phyloP scores from a whole-genome alignment of 2,329 filamentous ascomycete species.

The Cladorrhinum sp. region DNA sequence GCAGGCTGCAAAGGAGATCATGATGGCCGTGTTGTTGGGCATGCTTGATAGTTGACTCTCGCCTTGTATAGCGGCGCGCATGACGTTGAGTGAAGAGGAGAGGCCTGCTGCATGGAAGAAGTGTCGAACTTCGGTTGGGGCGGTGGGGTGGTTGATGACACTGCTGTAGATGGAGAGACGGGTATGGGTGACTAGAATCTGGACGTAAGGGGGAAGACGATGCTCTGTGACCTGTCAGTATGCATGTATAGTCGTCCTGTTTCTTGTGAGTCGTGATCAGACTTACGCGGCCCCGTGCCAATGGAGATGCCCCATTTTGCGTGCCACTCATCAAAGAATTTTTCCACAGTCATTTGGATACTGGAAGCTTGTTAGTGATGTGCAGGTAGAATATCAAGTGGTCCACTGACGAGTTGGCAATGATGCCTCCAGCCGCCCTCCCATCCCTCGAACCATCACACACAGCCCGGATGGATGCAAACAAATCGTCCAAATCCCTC shows the following conservation, averaged over 20 bases:
- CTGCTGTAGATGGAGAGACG: constrained; percentile 71
- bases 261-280: neutral
- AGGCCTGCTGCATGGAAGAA: constrained; percentile 71
- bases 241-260: neutral
- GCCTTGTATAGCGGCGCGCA: constrained; percentile 70
- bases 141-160: constrained; percentile 72
- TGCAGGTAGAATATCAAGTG: neutral
- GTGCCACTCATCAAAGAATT: constrained; percentile 65
- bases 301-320: constrained; percentile 59
- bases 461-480: constrained; percentile 55
- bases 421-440: constrained; percentile 48
- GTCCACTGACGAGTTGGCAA: constrained; percentile 52
- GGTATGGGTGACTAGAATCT: constrained; percentile 71
- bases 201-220: constrained; percentile 67
- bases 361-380: constrained; percentile 30
- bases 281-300: constrained; percentile 49
- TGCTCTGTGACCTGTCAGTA: constrained; percentile 39
- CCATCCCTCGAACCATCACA: constrained; percentile 55
- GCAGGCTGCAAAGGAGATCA: constrained; percentile 73
- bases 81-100: constrained; percentile 70
- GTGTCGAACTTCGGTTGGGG: constrained; percentile 65
- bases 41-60: constrained; percentile 68
- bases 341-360: constrained; percentile 60
- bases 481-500: constrained; percentile 60
- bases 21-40: constrained; percentile 76